Base-by-base conservation (phyloP, 208 protist genomes). In the Wallacemonas collosoma region DNA sequence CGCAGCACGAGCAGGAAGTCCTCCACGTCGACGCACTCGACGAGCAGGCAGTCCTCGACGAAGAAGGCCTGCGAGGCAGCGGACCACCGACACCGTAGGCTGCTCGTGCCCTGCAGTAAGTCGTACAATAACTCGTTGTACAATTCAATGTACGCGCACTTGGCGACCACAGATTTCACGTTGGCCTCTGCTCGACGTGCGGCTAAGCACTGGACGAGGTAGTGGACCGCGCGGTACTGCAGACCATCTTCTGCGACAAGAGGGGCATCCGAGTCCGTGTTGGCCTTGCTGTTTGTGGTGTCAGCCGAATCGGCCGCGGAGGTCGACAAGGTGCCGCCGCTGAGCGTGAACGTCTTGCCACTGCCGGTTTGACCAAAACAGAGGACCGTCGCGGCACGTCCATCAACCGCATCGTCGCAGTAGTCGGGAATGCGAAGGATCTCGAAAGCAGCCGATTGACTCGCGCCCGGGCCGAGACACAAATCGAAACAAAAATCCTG, bases 301-400 rank as follows among this genome's bases (percentile, higher is more conserved):
- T 66, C 14, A 14, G 7, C 9, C 39, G 43, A 14, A 66, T 66
- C 17, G 40, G 56, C 35, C 2, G 47, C 6, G 44, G 51, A 7
- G 11, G 72, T 26, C 39, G 41, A 44, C 40, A 89, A 72, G 8
- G 77, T 83, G 26, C 54, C 62, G 3, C 93, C 93, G 60, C 85
- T 92, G 77, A 97, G 85, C 14, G 93, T 96, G 78, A 86, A 94
- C 2, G 93, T 96, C 74, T 97, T 97, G 11, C 93, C 93, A 43
- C 90, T 95, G 56, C 93, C 92, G 12, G 90, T 96, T 75, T 95
- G 87, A 12, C 94, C 94, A 82, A 95, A 98, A 71, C 89, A 94
- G 40, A 98, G 80, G 4, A 98, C 71, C 6, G 94, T 95, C 26
- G 91, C 83, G 36, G 91, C 83, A 54, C 85, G 80, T 0, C 94